phyloP scores from a whole-genome alignment of 2,329 filamentous ascomycete species.

The Hymenoscyphus repandus region DNA sequence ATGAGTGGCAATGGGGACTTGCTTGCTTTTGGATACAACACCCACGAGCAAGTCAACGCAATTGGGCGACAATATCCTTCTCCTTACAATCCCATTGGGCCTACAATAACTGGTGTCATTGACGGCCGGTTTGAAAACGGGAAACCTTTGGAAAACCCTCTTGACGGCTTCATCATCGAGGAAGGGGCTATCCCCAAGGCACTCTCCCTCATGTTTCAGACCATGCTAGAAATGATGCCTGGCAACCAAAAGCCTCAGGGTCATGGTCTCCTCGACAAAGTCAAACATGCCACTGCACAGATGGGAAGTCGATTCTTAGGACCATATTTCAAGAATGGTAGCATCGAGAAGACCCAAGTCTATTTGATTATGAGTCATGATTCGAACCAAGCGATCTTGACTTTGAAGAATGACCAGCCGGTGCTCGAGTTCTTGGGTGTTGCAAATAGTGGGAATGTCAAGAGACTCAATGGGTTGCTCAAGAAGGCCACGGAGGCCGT shows the following conservation, averaged over 20 bases:
- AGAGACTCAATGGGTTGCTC: constrained; percentile 46
- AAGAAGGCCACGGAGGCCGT: constrained; percentile 50
- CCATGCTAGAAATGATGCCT: constrained; percentile 50
- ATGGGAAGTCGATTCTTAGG: constrained; percentile 52
- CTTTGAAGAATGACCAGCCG: constrained; percentile 54
- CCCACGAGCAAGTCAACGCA: constrained; percentile 49
- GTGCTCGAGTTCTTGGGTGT: constrained; percentile 56
- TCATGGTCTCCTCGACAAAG: constrained; percentile 35
- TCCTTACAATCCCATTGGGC: constrained; percentile 49
- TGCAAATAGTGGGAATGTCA: constrained; percentile 49
- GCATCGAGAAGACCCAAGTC: constrained; percentile 54
- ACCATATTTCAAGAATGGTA: constrained; percentile 50
- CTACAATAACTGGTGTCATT: constrained; percentile 58
- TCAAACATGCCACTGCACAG: constrained; percentile 43
- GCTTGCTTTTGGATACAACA: constrained; percentile 60
- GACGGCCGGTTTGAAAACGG: constrained; percentile 45
- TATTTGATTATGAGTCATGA: constrained; percentile 47
- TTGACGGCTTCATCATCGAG: constrained; percentile 60
- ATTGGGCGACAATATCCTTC: constrained; percentile 48
- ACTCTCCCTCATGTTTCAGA: constrained; percentile 49
- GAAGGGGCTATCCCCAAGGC: constrained; percentile 57
- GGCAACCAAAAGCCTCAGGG: constrained; percentile 38
- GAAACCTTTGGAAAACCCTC: constrained; percentile 40
- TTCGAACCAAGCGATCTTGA: constrained; percentile 52
- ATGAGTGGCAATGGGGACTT: constrained; percentile 66